phyloP scores from a whole-genome alignment of 2,329 filamentous ascomycete genomes.

The Achaetomium macrosporum region DNA sequence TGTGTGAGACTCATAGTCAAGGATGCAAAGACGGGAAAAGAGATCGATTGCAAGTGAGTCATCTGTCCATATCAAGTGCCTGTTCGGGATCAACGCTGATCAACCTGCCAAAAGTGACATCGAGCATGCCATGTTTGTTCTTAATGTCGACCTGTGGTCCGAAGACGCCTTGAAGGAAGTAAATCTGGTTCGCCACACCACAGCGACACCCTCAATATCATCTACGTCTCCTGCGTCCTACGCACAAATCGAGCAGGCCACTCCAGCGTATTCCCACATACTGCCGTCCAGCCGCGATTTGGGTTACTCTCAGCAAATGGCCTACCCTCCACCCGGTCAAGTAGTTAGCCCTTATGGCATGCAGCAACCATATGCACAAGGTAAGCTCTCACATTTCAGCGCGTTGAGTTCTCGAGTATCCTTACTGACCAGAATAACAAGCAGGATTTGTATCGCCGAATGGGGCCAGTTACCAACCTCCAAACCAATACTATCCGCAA shows the following conservation, averaged over 20 bases:
- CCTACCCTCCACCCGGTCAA: constrained; percentile 21
- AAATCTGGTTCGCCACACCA: constrained; percentile 58
- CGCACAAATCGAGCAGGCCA: constrained; percentile 43
- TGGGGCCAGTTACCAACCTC: constrained; percentile 17
- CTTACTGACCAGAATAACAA: background rate
- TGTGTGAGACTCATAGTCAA: constrained; percentile 79
- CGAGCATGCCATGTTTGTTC: constrained; percentile 45
- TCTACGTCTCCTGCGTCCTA: constrained; percentile 76
- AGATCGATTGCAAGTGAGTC: constrained; percentile 75
- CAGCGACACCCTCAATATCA: constrained; percentile 69
- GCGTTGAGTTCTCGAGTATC: background rate
- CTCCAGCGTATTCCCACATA: constrained; percentile 32
- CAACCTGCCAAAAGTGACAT: constrained; percentile 47
- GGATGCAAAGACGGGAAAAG: constrained; percentile 67
- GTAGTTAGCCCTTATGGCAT: constrained; percentile 26
- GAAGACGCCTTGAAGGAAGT: constrained; percentile 60
- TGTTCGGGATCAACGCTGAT: too few relatives aligned
- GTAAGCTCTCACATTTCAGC: constrained; percentile 2
- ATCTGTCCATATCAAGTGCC: background rate
- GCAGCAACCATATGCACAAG: constrained; percentile 23
- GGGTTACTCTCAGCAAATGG: constrained; percentile 24
- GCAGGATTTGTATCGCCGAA: constrained; percentile 22
- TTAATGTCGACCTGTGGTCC: constrained; percentile 64
- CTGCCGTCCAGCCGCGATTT: constrained; percentile 36
- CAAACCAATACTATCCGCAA: constrained; percentile 21